Conservation (phyloP, 2,329 filamentous ascomycete species). For the Phyllosticta paracitricarpa region DNA sequence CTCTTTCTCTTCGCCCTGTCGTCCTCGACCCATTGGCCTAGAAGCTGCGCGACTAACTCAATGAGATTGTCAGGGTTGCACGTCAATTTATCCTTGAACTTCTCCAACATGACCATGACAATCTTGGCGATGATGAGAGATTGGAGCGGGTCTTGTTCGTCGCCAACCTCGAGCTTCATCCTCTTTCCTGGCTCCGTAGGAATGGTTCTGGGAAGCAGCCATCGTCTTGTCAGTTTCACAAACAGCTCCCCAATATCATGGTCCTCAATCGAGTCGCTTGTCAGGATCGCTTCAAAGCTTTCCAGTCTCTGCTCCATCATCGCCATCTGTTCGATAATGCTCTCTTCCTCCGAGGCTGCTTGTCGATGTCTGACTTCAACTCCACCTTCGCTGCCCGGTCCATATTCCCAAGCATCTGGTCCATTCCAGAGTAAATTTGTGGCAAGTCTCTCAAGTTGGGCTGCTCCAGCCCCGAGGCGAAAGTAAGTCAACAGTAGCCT, state of each 20-base stretch:
- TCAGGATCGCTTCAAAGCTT: constrained; percentile 28
- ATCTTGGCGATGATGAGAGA: constrained; percentile 51
- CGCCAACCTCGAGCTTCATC: constrained; percentile 15
- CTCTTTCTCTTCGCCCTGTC: constrained; percentile 34
- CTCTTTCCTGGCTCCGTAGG: constrained; percentile 4
- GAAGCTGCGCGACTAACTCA: constrained; percentile 51
- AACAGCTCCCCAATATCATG: constrained; percentile 51
- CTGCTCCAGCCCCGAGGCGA: constrained; percentile 43
- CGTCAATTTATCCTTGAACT: constrained; percentile 53
- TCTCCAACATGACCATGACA: constrained; percentile 55
- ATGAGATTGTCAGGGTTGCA: constrained; percentile 55
- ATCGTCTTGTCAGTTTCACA: constrained; percentile 47
- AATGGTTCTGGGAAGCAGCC: constrained; percentile 36
- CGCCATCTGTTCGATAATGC: constrained; percentile 59
- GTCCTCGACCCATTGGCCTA: constrained; percentile 36
- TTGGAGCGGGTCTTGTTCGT: constrained; percentile 34
- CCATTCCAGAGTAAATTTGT: constrained; percentile 49
- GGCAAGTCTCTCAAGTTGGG: constrained; percentile 42
- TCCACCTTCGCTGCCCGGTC: constrained; percentile 33
- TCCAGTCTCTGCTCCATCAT: constrained; percentile 20
- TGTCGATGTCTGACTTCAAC: constrained; percentile 51
- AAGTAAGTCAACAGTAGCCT: constrained; percentile 47
- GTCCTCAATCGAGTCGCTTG: constrained; percentile 41
- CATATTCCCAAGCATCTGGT: constrained; percentile 44
- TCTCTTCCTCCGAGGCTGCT: constrained; percentile 76